These are phyloP conservation scores for Teunomyces cretensis DNA, from an alignment of 805 yeast species.

Conservation along the genomic window DNA sequence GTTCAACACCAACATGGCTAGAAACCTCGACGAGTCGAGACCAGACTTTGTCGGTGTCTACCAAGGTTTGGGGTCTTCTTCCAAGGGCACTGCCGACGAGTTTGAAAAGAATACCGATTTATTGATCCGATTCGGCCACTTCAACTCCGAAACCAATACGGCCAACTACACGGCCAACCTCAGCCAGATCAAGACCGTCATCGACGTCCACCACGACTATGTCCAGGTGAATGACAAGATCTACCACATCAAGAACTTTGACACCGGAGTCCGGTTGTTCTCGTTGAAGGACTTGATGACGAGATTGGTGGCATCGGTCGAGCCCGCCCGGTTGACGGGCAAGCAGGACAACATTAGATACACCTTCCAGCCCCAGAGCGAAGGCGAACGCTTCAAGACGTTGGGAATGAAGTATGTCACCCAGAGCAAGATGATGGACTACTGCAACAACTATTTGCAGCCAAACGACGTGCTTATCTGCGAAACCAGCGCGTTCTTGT, in stretches of 20 bases:
- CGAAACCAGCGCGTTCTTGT: conserved; percentile 84
- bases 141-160: conserved; percentile 34
- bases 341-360: conserved; percentile 16
- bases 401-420: conserved; percentile 16
- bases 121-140: conserved; percentile 68
- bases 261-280: conserved; percentile 25
- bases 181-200: conserved; percentile 22
- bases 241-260: conserved; percentile 17
- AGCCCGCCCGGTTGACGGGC: neutral
- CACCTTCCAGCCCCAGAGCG: conserved; percentile 10
- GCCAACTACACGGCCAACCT: conserved; percentile 23
- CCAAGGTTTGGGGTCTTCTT: conserved; percentile 54
- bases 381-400: conserved; percentile 4
- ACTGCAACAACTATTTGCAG: conserved; percentile 38
- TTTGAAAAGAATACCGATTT: conserved; percentile 58
- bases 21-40: conserved; percentile 73
- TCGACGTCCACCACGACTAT: conserved; percentile 44
- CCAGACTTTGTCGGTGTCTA: conserved; percentile 69
- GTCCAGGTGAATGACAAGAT: conserved; percentile 33
- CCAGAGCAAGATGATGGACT: conserved; percentile 36
- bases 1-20: conserved; percentile 65
- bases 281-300: conserved; percentile 33
- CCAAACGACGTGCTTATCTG: conserved; percentile 71
- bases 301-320: conserved; percentile 18
- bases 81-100: conserved; percentile 15